Percentiles rank a stretch among this genome's conserved stretches.
These are phyloP conservation scores for Taiozyma sp. DNA, from an alignment of 1,139 yeast species.

Conservation along the genomic window DNA sequence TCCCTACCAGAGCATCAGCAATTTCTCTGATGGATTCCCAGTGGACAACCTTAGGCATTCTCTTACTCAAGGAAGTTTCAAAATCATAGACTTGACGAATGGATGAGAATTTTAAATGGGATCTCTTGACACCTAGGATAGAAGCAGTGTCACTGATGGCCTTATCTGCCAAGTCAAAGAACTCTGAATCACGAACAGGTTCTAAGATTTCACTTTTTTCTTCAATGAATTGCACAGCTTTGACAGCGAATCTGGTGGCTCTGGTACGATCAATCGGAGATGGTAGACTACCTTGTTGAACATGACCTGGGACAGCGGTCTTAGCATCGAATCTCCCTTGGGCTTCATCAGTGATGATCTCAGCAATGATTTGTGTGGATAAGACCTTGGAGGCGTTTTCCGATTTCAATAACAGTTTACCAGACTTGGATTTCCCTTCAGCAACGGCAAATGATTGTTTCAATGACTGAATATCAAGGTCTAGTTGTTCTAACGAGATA, in stretches of 20 bases:
- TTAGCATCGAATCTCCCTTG: conserved; percentile 66
- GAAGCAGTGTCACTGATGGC: conserved; percentile 59
- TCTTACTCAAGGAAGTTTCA: conserved; percentile 72
- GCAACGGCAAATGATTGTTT: conserved; percentile 65
- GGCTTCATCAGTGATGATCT: conserved; percentile 61
- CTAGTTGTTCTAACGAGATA: conserved; percentile 63
- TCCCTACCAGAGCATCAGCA: conserved; percentile 83
- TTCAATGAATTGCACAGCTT: conserved; percentile 67
- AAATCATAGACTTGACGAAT: conserved; percentile 73
- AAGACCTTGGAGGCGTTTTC: conserved; percentile 67
- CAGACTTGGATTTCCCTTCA: conserved; percentile 70
- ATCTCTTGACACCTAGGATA: conserved; percentile 79
- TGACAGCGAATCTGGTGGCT: conserved; percentile 65
- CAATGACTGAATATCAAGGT: conserved; percentile 69
- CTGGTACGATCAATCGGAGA: conserved; percentile 71
- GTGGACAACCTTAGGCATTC: conserved; percentile 87
- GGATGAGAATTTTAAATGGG: conserved; percentile 70
- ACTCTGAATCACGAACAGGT: conserved; percentile 25
- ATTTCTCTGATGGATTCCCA: conserved; percentile 74
- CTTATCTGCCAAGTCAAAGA: conserved; percentile 26
- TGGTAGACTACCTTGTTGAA: conserved; percentile 80
- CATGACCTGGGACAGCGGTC: conserved; percentile 79
- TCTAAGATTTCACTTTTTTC: conserved; percentile 28
- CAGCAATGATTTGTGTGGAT: conserved; percentile 61
- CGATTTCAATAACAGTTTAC: conserved; percentile 65